phyloP scores from a whole-genome alignment of 108 stramenopile species.

The Bacterosira constricta region DNA sequence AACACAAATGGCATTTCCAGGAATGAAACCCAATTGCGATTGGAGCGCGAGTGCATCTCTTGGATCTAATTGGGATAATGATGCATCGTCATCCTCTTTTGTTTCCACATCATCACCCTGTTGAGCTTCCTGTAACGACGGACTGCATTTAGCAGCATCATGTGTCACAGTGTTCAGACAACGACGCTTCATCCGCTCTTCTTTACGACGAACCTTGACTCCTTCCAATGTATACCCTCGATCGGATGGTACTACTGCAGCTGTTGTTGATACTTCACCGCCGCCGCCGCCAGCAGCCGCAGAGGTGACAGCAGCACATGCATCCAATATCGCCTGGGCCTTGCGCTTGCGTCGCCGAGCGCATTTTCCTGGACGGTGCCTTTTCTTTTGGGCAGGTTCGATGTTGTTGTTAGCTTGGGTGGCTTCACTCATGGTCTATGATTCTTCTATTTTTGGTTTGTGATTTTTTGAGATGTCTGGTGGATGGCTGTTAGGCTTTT shows the following conservation, averaged over 20 bases:
- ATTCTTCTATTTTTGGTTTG: not conserved
- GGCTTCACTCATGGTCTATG: not conserved
- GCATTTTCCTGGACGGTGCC: constrained; percentile 12
- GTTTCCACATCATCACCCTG: not conserved
- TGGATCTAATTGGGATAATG: constrained; percentile 36
- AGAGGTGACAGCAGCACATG: not conserved
- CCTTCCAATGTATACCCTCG: constrained; percentile 24
- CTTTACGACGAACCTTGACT: constrained; percentile 14
- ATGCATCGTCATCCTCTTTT: not conserved
- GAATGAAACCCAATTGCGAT: constrained; percentile 75
- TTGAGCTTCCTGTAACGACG: not conserved
- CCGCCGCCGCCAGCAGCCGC: not conserved
- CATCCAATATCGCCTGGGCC: constrained; percentile 23
- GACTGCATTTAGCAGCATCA: not conserved
- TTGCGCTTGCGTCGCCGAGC: constrained; percentile 36
- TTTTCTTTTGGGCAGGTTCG: no score
- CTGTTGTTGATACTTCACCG: not conserved
- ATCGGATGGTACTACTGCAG: constrained; percentile 9
- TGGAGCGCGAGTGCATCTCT: constrained; percentile 49
- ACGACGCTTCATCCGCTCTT: not conserved
- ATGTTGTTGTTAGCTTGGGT: not conserved
- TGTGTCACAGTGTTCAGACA: not conserved
- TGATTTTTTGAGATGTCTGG: no score
- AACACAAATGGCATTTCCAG: constrained; percentile 77
- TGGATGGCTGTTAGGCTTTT: no score